Percentiles rank a stretch among this genome's conserved stretches.
These are phyloP conservation scores for Sclerotinia spermophila DNA, from an alignment of 2,329 filamentous ascomycete species.

Conservation along the genomic window DNA sequence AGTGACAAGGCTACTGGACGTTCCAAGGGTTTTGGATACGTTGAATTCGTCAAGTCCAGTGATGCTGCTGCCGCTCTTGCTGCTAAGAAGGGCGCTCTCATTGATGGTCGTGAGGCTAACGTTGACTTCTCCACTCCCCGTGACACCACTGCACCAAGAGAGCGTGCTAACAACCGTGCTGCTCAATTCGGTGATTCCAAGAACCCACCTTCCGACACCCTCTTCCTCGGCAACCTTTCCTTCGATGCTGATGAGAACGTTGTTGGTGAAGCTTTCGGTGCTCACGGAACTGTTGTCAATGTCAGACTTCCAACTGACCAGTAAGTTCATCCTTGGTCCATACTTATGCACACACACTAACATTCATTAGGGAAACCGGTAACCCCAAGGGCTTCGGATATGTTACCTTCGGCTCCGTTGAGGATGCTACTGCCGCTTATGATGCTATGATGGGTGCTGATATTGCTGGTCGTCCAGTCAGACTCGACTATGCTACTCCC, in stretches of 20 bases:
- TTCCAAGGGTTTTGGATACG: constrained; percentile 72
- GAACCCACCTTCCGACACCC: constrained; percentile 62
- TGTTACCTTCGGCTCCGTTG: constrained; percentile 63
- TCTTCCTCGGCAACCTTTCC: constrained; percentile 70
- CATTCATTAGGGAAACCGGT: constrained; percentile 51
- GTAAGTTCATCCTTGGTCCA: constrained; percentile 33
- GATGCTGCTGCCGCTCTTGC: constrained; percentile 61
- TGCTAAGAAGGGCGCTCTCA: constrained; percentile 59
- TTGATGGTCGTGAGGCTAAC: constrained; percentile 66
- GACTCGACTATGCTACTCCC: constrained; percentile 65
- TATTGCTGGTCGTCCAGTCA: constrained; percentile 60
- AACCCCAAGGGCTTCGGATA: constrained; percentile 72
- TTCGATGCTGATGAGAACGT: constrained; percentile 65
- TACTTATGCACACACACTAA: constrained; percentile 29
- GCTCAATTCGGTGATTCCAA: constrained; percentile 59
- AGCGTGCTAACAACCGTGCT: constrained; percentile 49
- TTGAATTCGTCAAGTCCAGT: constrained; percentile 60
- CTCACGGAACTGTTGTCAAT: constrained; percentile 59
- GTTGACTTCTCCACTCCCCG: constrained; percentile 66
- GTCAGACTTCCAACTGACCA: constrained; percentile 68
- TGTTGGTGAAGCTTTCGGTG: constrained; percentile 60
- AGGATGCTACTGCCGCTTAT: constrained; percentile 63
- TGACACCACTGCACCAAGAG: constrained; percentile 45
- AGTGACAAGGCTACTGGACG: constrained; percentile 63
- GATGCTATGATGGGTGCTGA: constrained; percentile 60